phyloP scores from a whole-genome alignment of 306 rosid genomes.

The Chamaecrista fasciculata region DNA sequence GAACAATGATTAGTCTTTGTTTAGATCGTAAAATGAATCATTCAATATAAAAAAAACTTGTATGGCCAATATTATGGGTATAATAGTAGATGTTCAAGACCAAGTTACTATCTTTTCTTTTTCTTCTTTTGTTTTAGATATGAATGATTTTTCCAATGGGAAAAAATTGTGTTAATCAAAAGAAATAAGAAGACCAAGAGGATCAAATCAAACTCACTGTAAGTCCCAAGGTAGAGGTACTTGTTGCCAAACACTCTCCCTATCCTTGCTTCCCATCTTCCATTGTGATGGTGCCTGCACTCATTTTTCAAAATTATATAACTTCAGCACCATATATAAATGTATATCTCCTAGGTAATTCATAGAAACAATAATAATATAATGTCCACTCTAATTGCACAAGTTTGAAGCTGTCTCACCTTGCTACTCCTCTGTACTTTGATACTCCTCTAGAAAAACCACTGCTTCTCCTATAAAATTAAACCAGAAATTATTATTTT shows the following conservation, averaged over 20 bases:
- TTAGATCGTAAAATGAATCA: too few relatives aligned
- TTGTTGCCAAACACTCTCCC: constrained; percentile 98
- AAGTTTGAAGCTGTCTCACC: constrained; percentile 40
- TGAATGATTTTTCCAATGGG: neutral
- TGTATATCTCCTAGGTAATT: neutral
- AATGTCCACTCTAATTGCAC: neutral
- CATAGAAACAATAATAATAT: too few relatives aligned
- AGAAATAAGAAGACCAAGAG: neutral
- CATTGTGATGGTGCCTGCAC: constrained; percentile 87
- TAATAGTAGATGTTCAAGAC: neutral
- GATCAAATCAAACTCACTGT: constrained; percentile 51
- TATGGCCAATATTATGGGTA: neutral
- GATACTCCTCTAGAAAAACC: constrained; percentile 98
- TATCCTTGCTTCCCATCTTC: constrained; percentile 99
- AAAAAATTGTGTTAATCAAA: neutral
- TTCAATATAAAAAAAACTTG: too few relatives aligned
- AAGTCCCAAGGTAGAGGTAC: constrained; percentile 94
- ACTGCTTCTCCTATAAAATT: constrained; percentile 66
- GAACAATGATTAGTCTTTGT: too few relatives aligned
- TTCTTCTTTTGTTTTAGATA: too few relatives aligned
- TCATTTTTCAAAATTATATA: constrained; percentile 19
- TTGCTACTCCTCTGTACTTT: constrained; percentile 91
- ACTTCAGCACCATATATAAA: constrained; percentile 9
- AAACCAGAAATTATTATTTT: neutral
- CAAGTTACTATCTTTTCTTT: too few relatives aligned